A percentile compares a stretch with the other conserved stretches of the same genome.
Conservation (phyloP, 139 green algal genomes). For the Chlamydomonas eustigma region DNA sequence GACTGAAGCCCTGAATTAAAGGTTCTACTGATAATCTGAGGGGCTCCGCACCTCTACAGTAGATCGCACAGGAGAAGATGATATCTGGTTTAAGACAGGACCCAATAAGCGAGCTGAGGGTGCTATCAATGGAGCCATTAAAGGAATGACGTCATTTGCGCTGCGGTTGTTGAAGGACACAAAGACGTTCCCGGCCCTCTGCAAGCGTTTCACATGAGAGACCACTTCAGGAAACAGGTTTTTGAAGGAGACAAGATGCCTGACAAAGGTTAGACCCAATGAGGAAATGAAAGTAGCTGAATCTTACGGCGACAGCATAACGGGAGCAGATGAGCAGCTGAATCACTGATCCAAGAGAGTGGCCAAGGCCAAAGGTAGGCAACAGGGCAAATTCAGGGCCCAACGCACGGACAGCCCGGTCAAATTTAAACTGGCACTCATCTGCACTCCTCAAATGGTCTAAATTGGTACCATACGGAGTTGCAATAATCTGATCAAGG, state of each 20-base stretch:
- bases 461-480: slow-evolving; percentile 66
- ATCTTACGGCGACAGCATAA: slow-evolving; percentile 46
- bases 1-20: too few relatives aligned
- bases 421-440: slow-evolving; percentile 83
- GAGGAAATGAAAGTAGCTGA: too few relatives aligned
- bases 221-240: too few relatives aligned
- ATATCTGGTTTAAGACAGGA: slow-evolving; percentile 70
- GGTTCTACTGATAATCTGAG: too few relatives aligned
- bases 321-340: slow-evolving; percentile 81
- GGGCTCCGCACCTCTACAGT: slow-evolving; percentile 50
- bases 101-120: slow-evolving; percentile 64
- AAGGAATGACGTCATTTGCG: slow-evolving; percentile 66
- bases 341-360: slow-evolving; percentile 80
- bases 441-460: slow-evolving; percentile 87
- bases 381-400: slow-evolving; percentile 38
- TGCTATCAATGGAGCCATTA: slow-evolving; percentile 75
- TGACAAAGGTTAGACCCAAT: too few relatives aligned
- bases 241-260: too few relatives aligned
- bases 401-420: slow-evolving; percentile 59
- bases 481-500: slow-evolving; percentile 71
- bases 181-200: slow-evolving; percentile 76
- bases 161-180: slow-evolving; percentile 91
- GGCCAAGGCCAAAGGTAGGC: slow-evolving; percentile 81
- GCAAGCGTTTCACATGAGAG: too few relatives aligned
- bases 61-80: slow-evolving; percentile 56